A percentile compares a stretch with the other conserved stretches of the same genome.
phyloP scores from a whole-genome alignment of 1,139 yeast genomes.

The Pichia sp. region DNA sequence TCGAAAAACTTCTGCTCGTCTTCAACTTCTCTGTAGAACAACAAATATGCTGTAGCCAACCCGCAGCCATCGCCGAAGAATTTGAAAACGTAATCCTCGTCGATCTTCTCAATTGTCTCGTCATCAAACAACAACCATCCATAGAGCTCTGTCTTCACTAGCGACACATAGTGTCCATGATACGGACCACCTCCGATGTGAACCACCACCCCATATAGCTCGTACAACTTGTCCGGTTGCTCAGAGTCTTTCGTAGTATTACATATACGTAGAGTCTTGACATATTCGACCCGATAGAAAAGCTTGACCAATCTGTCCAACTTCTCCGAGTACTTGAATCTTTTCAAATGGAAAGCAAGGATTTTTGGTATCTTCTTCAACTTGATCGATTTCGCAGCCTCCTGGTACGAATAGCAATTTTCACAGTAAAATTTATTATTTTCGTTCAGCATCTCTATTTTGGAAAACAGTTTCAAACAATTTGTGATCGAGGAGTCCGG shows the following conservation, averaged over 20 bases:
- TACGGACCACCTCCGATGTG: conserved; percentile 98
- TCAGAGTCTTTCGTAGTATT: conserved; percentile 61
- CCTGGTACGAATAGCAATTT: conserved; percentile 84
- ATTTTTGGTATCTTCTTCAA: conserved; percentile 74
- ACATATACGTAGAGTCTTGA: conserved; percentile 66
- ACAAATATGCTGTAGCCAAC: conserved; percentile 84
- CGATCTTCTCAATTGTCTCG: conserved; percentile 87
- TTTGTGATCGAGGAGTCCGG: conserved; percentile 71
- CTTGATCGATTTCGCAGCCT: conserved; percentile 90
- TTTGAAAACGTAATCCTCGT: conserved; percentile 75
- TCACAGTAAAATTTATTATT: conserved; percentile 93
- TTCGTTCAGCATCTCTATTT: conserved; percentile 79
- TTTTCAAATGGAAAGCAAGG: conserved; percentile 76
- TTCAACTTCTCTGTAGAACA: conserved; percentile 59
- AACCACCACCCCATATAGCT: conserved; percentile 79
- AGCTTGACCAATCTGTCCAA: conserved; percentile 79
- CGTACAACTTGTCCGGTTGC: conserved; percentile 56
- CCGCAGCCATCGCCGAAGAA: conserved; percentile 90
- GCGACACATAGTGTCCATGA: conserved; percentile 92
- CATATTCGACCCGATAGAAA: conserved; percentile 81
- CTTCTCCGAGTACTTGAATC: conserved; percentile 87
- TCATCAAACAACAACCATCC: conserved; percentile 95
- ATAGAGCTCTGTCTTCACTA: conserved; percentile 71
- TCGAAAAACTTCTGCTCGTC: conserved; percentile 29
- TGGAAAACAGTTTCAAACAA: conserved; percentile 75